These are phyloP conservation scores for Fonsecaea nubica DNA, from an alignment of 2,329 filamentous ascomycete genomes.

Conservation along the genomic window DNA sequence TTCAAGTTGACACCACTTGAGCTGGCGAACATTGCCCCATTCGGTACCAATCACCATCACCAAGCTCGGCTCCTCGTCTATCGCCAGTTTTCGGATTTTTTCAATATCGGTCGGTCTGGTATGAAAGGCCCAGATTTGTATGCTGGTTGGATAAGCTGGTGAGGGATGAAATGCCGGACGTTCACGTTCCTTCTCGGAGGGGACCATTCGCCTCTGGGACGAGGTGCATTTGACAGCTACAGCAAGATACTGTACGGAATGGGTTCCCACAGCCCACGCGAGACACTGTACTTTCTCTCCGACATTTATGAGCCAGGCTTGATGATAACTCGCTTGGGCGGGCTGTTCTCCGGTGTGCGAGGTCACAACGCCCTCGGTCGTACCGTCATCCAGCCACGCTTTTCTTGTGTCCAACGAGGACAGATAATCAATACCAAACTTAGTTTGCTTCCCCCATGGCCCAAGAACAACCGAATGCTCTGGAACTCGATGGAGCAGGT, in stretches of 20 bases:
- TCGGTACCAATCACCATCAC: constrained; percentile 61
- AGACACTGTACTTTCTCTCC: constrained; percentile 60
- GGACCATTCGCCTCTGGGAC: constrained; percentile 46
- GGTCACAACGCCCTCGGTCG: neutral
- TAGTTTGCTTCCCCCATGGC: constrained; percentile 52
- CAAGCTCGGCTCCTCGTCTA: constrained; percentile 53
- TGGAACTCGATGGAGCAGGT: constrained; percentile 34
- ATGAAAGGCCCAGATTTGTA: constrained; percentile 67
- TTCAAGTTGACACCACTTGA: constrained; percentile 64
- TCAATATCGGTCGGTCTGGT: constrained; percentile 41
- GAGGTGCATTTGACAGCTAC: constrained; percentile 52
- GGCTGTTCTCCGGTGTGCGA: neutral
- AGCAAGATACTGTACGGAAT: constrained; percentile 63
- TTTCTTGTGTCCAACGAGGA: constrained; percentile 54
- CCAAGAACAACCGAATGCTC: constrained; percentile 60
- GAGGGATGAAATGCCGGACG: constrained; percentile 60
- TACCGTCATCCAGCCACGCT: constrained; percentile 47
- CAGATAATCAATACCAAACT: constrained; percentile 51
- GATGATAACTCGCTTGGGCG: constrained; percentile 39
- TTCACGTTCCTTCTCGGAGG: constrained; percentile 32
- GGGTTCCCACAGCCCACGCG: constrained; percentile 54
- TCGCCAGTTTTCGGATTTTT: constrained; percentile 52
- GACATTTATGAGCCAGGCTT: constrained; percentile 64
- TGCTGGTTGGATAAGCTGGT: constrained; percentile 54
- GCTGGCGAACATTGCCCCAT: constrained; percentile 62